A percentile compares a stretch with the other conserved stretches of the same genome.
phyloP scores from a whole-genome alignment of 805 yeast species.

The Candida railenensis region DNA sequence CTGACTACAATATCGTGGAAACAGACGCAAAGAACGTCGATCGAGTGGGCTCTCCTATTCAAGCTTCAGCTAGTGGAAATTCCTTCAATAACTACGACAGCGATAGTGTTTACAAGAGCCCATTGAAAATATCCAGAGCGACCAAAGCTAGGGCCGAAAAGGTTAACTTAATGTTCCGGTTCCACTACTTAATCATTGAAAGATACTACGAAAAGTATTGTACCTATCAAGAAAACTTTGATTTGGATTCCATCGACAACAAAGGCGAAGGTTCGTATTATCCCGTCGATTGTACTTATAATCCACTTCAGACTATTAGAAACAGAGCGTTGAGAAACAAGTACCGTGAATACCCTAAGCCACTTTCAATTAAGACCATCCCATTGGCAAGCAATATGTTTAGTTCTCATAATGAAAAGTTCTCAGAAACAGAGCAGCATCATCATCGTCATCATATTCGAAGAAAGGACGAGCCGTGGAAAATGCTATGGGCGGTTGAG shows the following conservation, averaged over 20 bases:
- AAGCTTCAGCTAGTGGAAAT: not conserved
- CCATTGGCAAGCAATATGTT: constrained; percentile 70
- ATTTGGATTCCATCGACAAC: not conserved
- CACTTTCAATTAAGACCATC: constrained; percentile 44
- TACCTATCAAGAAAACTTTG: constrained; percentile 11
- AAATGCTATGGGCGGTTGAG: constrained; percentile 64
- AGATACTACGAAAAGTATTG: constrained; percentile 29
- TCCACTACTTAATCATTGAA: constrained; percentile 50
- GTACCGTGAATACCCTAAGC: constrained; percentile 47
- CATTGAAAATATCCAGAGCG: constrained; percentile 27
- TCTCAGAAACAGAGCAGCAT: constrained; percentile 6
- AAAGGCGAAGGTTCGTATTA: not conserved
- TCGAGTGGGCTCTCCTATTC: constrained; percentile 4
- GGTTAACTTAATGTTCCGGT: constrained; percentile 46
- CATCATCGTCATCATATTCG: not conserved
- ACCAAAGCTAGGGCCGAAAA: constrained; percentile 48
- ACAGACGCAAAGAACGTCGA: constrained; percentile 14
- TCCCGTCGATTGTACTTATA: constrained; percentile 61
- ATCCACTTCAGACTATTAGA: constrained; percentile 80
- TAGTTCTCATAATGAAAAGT: constrained; percentile 29
- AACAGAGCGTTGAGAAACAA: constrained; percentile 61
- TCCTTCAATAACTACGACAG: constrained; percentile 7
- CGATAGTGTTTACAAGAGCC: not conserved
- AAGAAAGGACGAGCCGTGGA: constrained; percentile 24
- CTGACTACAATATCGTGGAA: constrained; percentile 41